Base-by-base conservation (phyloP, 1,139 yeast species). In the Ogataea hybrid region DNA sequence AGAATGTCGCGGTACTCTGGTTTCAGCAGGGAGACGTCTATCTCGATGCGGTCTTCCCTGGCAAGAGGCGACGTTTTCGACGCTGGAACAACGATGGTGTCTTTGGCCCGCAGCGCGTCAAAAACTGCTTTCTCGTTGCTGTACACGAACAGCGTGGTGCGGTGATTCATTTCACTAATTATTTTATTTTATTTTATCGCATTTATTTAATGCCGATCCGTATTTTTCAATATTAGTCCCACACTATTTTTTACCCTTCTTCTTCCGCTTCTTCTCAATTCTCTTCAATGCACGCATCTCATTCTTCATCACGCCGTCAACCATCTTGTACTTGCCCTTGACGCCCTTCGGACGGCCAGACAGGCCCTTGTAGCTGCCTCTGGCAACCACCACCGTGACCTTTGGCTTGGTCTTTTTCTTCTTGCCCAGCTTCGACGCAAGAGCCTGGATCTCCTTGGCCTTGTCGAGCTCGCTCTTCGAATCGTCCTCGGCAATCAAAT, bases 251-350 rank as follows among this genome's bases (percentile, higher is more conserved):
- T 53, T 47, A 59, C 61, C 51, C 61, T 76, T 76, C 62, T 75
- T 80, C 57, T 31, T 34, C n/a, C 81, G 75, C 71, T 85, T 88
- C 75, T 90, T 92, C 21, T 89, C 85, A 53, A 90, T 85, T 62
- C 97, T 82, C 64, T 79, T 84, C 62, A 90, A 73, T 23, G 97
- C 97, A 55, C 98, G 75, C 71, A 84, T 90, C 68, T 92, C 99
- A 65, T 92, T 92, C 86, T 92, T 92, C 84, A 89, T 73, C 16
- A 84, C 86, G 72, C 97, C 97, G 68, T 92, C 99, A 56, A 92
- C 97, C 98, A 94, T 92, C 83, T 88, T 92, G 72, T 92, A 92
- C 63, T 88, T 89, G 69, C 98, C 99, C 68, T 84, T 88, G 55
- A 92, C 80, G 61, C 98, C 99, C 69, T 81, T 84, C 27, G 99